Percentiles rank a stretch among this genome's conserved stretches.
phyloP scores from a whole-genome alignment of 768 basidiomycete species.

The Coprinopsis marcescibilis region DNA sequence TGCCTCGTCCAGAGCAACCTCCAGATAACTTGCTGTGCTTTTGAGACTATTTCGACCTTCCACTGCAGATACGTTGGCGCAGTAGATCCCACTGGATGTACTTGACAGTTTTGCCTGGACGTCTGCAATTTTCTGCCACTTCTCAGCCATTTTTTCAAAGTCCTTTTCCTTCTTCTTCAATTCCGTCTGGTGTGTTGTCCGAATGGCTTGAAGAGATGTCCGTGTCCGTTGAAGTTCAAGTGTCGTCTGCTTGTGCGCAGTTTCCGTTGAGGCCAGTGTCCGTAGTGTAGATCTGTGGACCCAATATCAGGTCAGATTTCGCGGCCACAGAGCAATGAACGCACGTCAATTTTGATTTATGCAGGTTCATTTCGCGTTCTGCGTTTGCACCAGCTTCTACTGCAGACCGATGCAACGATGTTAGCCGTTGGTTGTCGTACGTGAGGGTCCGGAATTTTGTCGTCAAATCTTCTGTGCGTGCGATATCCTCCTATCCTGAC shows the following conservation, averaged over 20 bases:
- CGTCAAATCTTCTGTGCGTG: conserved; percentile 67
- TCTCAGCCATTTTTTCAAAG: conserved; percentile 65
- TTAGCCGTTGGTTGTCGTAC: conserved; percentile 77
- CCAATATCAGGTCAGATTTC: conserved; percentile 5
- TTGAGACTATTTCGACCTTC: conserved; percentile 40
- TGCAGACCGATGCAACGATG: conserved; percentile 54
- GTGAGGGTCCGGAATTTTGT: conserved; percentile 71
- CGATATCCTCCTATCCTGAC: conserved; percentile 72
- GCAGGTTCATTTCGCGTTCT: conserved; percentile 70
- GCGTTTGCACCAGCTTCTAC: conserved; percentile 62
- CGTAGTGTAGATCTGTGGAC: conserved; percentile 43
- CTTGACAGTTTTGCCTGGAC: conserved; percentile 53
- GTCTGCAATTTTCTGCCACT: conserved; percentile 69
- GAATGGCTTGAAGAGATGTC: conserved; percentile 58
- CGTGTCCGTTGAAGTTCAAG: conserved; percentile 70
- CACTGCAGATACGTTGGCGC: conserved; percentile 44
- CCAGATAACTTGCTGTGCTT: conserved; percentile 51
- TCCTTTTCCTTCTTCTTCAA: conserved; percentile 81
- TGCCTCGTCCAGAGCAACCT: conserved; percentile 67
- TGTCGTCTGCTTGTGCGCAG: conserved; percentile 63
- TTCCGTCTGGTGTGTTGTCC: conserved; percentile 64
- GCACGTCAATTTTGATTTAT: conserved; percentile 68
- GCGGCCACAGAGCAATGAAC: conserved; percentile 23
- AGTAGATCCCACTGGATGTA: conserved; percentile 46
- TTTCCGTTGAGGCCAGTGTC: conserved; percentile 52